Conservation (phyloP, 306 rosid genomes). For the Cicer pinnatifidum region DNA sequence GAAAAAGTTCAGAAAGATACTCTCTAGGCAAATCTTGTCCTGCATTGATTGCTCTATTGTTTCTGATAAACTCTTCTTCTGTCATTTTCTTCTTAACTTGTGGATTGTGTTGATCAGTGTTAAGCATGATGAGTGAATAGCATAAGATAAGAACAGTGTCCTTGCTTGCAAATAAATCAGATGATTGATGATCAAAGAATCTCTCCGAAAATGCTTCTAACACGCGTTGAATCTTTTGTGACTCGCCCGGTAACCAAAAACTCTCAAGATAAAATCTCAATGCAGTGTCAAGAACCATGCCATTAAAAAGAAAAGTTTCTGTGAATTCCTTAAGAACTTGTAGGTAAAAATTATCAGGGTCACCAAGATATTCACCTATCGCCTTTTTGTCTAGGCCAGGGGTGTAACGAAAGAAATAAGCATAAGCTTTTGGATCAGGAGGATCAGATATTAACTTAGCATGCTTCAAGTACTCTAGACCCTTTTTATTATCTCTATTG, state of each 20-base stretch:
- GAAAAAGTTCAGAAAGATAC: slow-evolving; percentile 79
- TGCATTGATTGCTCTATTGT: slow-evolving; percentile 84
- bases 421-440: slow-evolving; percentile 67
- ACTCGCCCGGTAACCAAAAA: slow-evolving; percentile 83
- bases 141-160: slow-evolving; percentile 83
- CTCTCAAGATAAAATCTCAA: slow-evolving; percentile 78
- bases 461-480: slow-evolving; percentile 74
- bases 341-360: slow-evolving; percentile 77
- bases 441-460: slow-evolving; percentile 74
- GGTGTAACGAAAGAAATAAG: slow-evolving; percentile 76
- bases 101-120: slow-evolving; percentile 94
- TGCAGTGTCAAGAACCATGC: slow-evolving; percentile 84
- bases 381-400: slow-evolving; percentile 74
- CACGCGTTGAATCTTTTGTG: slow-evolving; percentile 89
- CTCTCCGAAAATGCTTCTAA: slow-evolving; percentile 79
- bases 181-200: slow-evolving; percentile 68
- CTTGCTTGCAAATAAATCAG: slow-evolving; percentile 71
- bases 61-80: slow-evolving; percentile 85
- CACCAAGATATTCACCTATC: slow-evolving; percentile 90
- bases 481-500: slow-evolving; percentile 82
- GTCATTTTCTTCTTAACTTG: slow-evolving; percentile 98
- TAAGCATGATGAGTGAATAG: slow-evolving; percentile 90
- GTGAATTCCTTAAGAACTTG: slow-evolving; percentile 77
- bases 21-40: slow-evolving; percentile 94
- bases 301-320: slow-evolving; percentile 64